These are phyloP conservation scores for Brassica cretica DNA, from an alignment of 345 rosid genomes.

Conservation along the genomic window DNA sequence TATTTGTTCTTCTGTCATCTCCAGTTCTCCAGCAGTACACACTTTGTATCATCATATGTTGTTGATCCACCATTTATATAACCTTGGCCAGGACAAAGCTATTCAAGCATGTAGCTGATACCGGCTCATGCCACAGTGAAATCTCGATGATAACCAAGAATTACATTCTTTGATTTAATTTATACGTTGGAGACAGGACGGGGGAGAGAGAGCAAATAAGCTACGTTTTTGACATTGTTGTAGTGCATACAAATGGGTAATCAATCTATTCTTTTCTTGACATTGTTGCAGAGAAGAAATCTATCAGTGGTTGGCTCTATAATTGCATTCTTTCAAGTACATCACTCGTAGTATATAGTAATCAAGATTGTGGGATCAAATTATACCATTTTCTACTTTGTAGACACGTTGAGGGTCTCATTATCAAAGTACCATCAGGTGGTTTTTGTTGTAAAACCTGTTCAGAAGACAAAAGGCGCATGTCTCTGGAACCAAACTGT, in stretches of 20 bases:
- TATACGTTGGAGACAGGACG: conserved; percentile 4
- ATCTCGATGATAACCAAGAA: conserved; percentile 40
- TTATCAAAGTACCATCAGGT: neutral
- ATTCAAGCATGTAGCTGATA: conserved; percentile 76
- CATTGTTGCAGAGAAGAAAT: conserved; percentile 2
- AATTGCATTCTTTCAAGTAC: neutral
- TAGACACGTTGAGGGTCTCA: neutral
- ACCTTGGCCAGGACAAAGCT: conserved; percentile 60
- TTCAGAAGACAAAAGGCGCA: neutral
- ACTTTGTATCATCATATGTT: neutral
- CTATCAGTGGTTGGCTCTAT: neutral
- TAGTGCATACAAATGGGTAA: neutral
- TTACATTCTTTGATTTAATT: conserved; percentile 34
- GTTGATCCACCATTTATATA: neutral
- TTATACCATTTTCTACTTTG: neutral
- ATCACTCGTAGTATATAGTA: neutral
- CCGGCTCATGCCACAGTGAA: conserved; percentile 69
- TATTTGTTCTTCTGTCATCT: conserved; percentile 17
- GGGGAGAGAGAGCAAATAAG: conserved; percentile 2
- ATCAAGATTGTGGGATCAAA: neutral
- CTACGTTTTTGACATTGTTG: conserved; percentile 21
- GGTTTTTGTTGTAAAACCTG: neutral
- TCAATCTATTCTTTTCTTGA: conserved; percentile 9
- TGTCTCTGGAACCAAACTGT: neutral
- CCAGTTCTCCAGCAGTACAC: neutral